phyloP scores from a whole-genome alignment of 2,329 filamentous ascomycete genomes.

The Aspergillus sp. region DNA sequence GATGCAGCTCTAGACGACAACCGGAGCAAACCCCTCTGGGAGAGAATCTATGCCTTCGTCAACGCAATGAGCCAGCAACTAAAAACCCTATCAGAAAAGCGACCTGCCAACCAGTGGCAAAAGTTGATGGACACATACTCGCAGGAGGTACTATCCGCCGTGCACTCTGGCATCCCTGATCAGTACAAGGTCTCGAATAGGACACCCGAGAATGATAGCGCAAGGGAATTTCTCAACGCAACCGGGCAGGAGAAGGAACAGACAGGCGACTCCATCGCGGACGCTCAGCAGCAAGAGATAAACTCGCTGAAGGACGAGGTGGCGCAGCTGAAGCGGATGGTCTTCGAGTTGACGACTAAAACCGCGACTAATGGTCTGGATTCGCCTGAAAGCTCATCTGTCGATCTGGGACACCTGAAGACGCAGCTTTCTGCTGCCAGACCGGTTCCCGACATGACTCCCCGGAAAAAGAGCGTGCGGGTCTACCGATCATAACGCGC shows the following conservation, averaged over 20 bases:
- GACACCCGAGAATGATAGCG: neutral
- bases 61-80: conserved; percentile 28
- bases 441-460: neutral
- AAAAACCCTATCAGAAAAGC: conserved; percentile 15
- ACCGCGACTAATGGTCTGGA: conserved; percentile 13
- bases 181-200: neutral
- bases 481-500: neutral
- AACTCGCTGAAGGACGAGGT: conserved; percentile 27
- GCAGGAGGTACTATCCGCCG: conserved; percentile 22
- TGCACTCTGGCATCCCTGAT: conserved; percentile 15
- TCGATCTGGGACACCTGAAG: conserved; percentile 7
- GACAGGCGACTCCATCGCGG: neutral
- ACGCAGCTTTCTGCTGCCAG: conserved; percentile 7
- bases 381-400: conserved; percentile 1
- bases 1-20: conserved; percentile 13
- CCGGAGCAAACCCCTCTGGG: conserved; percentile 21
- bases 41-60: conserved; percentile 35
- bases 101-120: conserved; percentile 16
- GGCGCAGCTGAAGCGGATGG: conserved; percentile 28
- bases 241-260: neutral
- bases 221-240: neutral
- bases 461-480: neutral
- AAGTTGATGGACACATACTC: conserved; percentile 25
- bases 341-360: conserved; percentile 25
- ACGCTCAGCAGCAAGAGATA: conserved; percentile 23